Percentiles rank a stretch among this genome's conserved stretches.
These are phyloP conservation scores for Hypomontagnella submonticulosa DNA, from an alignment of 495 filamentous ascomycete species.

Conservation along the genomic window DNA sequence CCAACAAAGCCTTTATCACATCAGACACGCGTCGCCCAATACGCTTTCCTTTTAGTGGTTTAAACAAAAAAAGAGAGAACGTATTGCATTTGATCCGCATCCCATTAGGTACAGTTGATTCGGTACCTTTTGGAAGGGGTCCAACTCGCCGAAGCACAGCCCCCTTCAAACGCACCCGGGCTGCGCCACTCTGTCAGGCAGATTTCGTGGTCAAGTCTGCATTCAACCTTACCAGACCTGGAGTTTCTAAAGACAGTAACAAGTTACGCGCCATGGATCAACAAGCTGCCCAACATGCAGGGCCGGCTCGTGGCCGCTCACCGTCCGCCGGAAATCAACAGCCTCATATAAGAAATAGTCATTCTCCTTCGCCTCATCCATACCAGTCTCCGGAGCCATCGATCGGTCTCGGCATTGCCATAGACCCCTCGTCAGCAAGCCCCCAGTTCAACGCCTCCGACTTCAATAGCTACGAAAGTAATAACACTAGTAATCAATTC, in stretches of 20 bases:
- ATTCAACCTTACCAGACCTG: conserved; percentile 47
- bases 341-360: conserved; percentile 63
- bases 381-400: conserved; percentile 57
- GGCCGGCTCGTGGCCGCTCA: conserved; percentile 59
- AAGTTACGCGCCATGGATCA: conserved; percentile 56
- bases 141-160: conserved; percentile 46
- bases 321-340: conserved; percentile 58
- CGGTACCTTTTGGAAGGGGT: conserved; percentile 36
- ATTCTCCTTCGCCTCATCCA: conserved; percentile 61
- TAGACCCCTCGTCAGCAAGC: conserved; percentile 55
- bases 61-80: conserved; percentile 21
- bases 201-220: conserved; percentile 36
- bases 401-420: conserved; percentile 59
- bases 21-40: conserved; percentile 13
- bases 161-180: conserved; percentile 42
- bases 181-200: conserved; percentile 51
- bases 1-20: conserved; percentile 18
- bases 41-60: not conserved
- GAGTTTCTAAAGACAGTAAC: conserved; percentile 53
- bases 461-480: conserved; percentile 50
- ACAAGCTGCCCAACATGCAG: conserved; percentile 51
- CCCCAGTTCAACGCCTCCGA: conserved; percentile 50
- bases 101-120: conserved; percentile 28
- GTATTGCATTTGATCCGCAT: conserved; percentile 28
- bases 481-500: conserved; percentile 48